Evolutionary conservation across 495 filamentous ascomycete genomes (phyloP).

Genomic region (Neurospora sp.): DNA sequence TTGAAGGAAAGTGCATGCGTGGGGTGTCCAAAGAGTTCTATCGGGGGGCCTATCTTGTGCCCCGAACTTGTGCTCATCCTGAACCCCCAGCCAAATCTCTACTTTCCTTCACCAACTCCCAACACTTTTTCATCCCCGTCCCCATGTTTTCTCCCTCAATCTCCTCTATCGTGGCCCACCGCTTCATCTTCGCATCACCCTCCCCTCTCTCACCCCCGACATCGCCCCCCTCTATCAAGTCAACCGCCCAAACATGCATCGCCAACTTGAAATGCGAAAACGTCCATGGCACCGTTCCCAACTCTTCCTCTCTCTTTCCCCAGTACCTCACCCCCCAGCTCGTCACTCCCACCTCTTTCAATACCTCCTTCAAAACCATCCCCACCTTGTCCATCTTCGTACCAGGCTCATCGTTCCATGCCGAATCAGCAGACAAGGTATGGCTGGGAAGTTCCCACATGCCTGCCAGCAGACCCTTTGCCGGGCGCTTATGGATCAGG

Average conservation of each 20-base stretch:
- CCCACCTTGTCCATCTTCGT: slow-evolving; percentile 13
- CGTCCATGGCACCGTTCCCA: slow-evolving; percentile 33
- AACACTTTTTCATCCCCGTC: slow-evolving; percentile 39
- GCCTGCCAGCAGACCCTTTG: slow-evolving; percentile 33
- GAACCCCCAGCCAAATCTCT: background rate
- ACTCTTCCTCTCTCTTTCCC: slow-evolving; percentile 8
- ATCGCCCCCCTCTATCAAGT: slow-evolving; percentile 7
- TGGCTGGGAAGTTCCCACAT: slow-evolving; percentile 38
- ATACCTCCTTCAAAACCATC: slow-evolving; percentile 10
- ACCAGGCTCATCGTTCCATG: background rate
- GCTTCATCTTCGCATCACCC: background rate
- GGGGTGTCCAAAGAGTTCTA: too few relatives aligned
- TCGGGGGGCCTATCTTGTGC: background rate
- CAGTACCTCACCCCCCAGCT: background rate
- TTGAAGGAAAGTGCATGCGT: background rate
- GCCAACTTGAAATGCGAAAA: slow-evolving; percentile 37
- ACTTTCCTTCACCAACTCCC: slow-evolving; percentile 20
- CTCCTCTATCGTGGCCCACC: slow-evolving; percentile 21
- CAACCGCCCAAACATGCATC: slow-evolving; percentile 38
- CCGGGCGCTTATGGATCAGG: slow-evolving; percentile 31
- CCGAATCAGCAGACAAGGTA: slow-evolving; percentile 5
- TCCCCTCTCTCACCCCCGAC: background rate
- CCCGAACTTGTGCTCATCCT: background rate
- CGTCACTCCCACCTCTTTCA: slow-evolving; percentile 13
- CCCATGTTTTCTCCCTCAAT: slow-evolving; percentile 35